Evolutionary conservation across 495 filamentous ascomycete genomes (phyloP).

Genomic region (Lindgomyces ingoldianus): DNA sequence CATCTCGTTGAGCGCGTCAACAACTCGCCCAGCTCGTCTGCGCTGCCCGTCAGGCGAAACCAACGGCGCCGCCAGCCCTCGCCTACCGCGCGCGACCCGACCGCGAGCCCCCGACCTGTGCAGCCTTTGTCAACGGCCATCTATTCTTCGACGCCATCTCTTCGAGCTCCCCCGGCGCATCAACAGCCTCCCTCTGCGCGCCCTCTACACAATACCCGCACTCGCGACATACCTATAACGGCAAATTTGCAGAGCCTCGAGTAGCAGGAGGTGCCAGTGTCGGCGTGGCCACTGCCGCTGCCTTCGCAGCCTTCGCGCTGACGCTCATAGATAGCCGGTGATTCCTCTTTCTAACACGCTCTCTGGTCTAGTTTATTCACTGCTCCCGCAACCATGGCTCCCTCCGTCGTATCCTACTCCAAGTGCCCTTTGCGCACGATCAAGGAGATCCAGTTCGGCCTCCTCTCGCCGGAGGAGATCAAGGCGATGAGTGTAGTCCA

Average conservation of each 20-base stretch:
- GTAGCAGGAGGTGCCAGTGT: slow-evolving; percentile 21
- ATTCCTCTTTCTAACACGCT: background rate
- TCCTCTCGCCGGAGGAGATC: slow-evolving; percentile 94
- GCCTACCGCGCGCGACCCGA: slow-evolving; percentile 16
- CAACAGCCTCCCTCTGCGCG: background rate
- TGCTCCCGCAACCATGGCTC: slow-evolving; percentile 71
- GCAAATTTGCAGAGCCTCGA: background rate
- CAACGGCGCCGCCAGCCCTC: background rate
- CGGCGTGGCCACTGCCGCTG: slow-evolving; percentile 29
- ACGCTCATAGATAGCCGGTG: background rate
- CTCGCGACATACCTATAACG: background rate
- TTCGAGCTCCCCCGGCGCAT: slow-evolving; percentile 31
- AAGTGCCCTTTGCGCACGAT: slow-evolving; percentile 94
- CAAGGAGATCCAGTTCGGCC: slow-evolving; percentile 97
- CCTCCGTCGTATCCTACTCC: slow-evolving; percentile 58
- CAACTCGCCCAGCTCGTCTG: background rate
- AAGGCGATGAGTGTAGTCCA: slow-evolving; percentile 94
- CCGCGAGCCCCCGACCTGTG: slow-evolving; percentile 16
- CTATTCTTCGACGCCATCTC: slow-evolving; percentile 16
- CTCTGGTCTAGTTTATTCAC: background rate
- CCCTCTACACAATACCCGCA: background rate
- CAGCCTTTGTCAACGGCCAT: slow-evolving; percentile 27
- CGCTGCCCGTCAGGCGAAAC: slow-evolving; percentile 4
- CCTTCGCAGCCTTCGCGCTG: slow-evolving; percentile 14
- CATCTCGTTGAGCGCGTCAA: slow-evolving; percentile 23